Evolutionary conservation across 2,329 filamentous ascomycete species (phyloP).

Genomic region (Malbranchea cinnamomea): DNA sequence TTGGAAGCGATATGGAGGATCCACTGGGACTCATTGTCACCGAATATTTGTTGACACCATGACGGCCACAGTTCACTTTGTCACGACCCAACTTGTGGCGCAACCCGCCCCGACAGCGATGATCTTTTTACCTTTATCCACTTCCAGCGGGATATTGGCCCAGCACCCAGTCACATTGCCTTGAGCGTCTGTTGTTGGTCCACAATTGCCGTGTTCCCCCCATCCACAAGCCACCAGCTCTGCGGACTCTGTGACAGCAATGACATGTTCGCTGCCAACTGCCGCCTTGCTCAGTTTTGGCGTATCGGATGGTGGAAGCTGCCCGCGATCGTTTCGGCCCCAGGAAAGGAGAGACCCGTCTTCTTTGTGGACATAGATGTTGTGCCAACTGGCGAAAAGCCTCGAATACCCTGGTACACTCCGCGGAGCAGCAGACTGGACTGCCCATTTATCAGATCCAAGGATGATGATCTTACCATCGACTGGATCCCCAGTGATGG

Average conservation of each 20-base stretch:
- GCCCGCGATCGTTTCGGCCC: slow-evolving; percentile 76
- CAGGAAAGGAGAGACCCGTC: slow-evolving; percentile 52
- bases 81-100: slow-evolving; percentile 66
- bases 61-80: neutral
- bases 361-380: slow-evolving; percentile 52
- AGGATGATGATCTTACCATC: slow-evolving; percentile 46
- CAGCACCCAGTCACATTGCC: slow-evolving; percentile 55
- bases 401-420: slow-evolving; percentile 46
- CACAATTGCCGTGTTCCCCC: slow-evolving; percentile 97
- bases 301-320: slow-evolving; percentile 51
- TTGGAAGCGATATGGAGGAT: neutral
- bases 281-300: slow-evolving; percentile 42
- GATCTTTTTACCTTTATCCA: slow-evolving; percentile 38
- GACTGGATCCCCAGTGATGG: slow-evolving; percentile 41
- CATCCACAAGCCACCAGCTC: slow-evolving; percentile 80
- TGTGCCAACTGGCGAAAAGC: slow-evolving; percentile 69
- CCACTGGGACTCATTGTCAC: neutral
- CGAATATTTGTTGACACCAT: neutral
- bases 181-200: slow-evolving; percentile 44
- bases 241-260: slow-evolving; percentile 51
- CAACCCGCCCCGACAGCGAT: slow-evolving; percentile 64
- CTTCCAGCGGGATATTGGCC: slow-evolving; percentile 50
- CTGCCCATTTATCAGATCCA: slow-evolving; percentile 59
- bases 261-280: slow-evolving; percentile 77
- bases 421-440: slow-evolving; percentile 43